Base-by-base conservation (phyloP, 1,284 basidiomycete species). In the Nidula niveotomentosa region DNA sequence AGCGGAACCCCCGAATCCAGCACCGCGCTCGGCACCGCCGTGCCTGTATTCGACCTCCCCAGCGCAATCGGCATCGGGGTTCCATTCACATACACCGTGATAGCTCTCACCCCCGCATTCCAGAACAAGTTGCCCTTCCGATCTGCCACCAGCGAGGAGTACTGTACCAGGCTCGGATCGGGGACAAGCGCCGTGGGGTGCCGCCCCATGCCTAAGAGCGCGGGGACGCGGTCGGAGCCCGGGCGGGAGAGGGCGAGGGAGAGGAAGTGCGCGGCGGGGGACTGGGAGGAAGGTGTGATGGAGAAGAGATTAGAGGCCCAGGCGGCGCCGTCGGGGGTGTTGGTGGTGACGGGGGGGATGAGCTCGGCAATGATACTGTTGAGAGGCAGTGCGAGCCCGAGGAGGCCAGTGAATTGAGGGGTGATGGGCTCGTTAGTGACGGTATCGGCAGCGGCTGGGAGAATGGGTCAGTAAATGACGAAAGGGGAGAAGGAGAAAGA, bases 301-400 rank as follows among this genome's bases (percentile, higher is more conserved):
- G 81, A 79, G 69, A 89, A 86, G 46, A 91, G 72, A 60, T 89
- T 90, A 12, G 85, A 84, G 0, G 80, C 69, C 65, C 85, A 73
- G 0, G 82, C 65, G 6, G 87, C 85, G 49, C 88, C 88, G 60
- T 89, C 85, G 0, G 83, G 78, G 2, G 67, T 54, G 65, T 84
- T 75, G 45, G 63, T 68, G 9, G 72, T 74, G 9, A 71, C 71
- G 0, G 85, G 75, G 0, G 79, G 74, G 35, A 91, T 74, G 2
- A 52, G 7, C 3, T 68, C 51, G 1, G 81, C 74, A 52, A 91
- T 90, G 57, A 83, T 61, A 15, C 84, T 87, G 67, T 89, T 83
- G 37, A 73, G 68, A 17, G 89, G 85, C 17, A 90, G 81, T 1
- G 88, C 85, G 41, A 91, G 81, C n/a, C 89, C 90, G 3, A 91